Evolutionary conservation across 1,284 basidiomycete species (phyloP), one percentile per base, ranked within the genome.

Genomic region (Leccinum fallax): DNA sequence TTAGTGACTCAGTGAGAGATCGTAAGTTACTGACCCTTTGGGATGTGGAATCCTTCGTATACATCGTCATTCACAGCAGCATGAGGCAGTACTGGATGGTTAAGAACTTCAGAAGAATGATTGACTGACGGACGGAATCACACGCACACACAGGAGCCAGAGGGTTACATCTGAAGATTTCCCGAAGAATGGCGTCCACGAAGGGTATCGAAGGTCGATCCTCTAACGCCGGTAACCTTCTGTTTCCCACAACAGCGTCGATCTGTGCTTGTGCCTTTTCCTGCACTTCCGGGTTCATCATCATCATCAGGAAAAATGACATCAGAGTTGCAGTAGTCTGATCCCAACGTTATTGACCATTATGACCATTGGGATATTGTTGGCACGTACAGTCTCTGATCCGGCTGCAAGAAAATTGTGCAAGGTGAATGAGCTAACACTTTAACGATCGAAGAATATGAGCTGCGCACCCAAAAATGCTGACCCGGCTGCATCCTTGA

Each of bases 281-380:
- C 52, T 77, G 74, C 15, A 21, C n/a, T n/a, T 66, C 60, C 0
- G 78, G 79, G 51, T 73, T 60, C 5, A 70, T 32, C n/a, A 74
- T 60, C 69, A 80, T 77, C 38, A 72, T 68, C 13, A 80, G 61
- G 32, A 80, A 67, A 57, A 78, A 75, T 8, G 71, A 64, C 65
- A 60, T 57, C 4, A 67, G 43, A 8, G 34, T n/a, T 40, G 8
- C 16, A 60, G 1, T 67, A 53, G 38, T 54, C 10, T 0, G 65
- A 59, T 28, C 19, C 16, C 13, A 46, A 9, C 8, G 10, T 40
- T 26, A 40, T 36, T 36, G 5, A n/a, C 10, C 3, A 19, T 40
- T 3, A 55, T 28, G 16, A n/a, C 5, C 24, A 10, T 43, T 10
- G 16, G n/a, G 10, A 5, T 32, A 13, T 21, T 32, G 6, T 5